Evolutionary conservation across 2,329 filamentous ascomycete genomes (phyloP).

Genomic region (Aspergillus texensis): DNA sequence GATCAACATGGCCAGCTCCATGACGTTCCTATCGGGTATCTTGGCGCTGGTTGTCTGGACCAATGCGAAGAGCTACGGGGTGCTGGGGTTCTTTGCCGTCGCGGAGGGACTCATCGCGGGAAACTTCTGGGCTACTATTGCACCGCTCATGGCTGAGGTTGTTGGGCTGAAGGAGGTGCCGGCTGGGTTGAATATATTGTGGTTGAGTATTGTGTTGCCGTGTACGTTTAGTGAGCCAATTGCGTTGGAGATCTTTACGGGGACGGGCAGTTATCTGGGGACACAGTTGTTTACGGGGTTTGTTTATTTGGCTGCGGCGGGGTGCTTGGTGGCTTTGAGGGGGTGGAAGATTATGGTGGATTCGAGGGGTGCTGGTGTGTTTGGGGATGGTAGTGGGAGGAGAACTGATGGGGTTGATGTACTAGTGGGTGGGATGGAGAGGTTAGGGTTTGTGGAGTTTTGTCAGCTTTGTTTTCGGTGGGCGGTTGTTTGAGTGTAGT

Average conservation of each 20-base stretch:
- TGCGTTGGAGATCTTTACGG: constrained; percentile 43
- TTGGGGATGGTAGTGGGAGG: not conserved
- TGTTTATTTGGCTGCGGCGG: constrained; percentile 57
- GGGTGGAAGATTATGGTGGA: not conserved
- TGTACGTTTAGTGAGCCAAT: constrained; percentile 50
- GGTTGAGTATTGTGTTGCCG: constrained; percentile 56
- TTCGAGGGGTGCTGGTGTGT: not conserved
- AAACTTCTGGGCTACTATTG: constrained; percentile 54
- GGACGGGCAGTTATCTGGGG: constrained; percentile 23
- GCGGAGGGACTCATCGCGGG: constrained; percentile 50
- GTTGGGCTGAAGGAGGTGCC: constrained; percentile 57
- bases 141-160: constrained; percentile 58
- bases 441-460: not conserved
- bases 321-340: constrained; percentile 28
- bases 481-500: not conserved
- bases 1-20: constrained; percentile 9
- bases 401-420: too few relatives aligned
- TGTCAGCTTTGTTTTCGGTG: not conserved
- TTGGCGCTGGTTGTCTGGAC: constrained; percentile 51
- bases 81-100: constrained; percentile 49
- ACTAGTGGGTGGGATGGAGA: not conserved
- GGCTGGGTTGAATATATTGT: constrained; percentile 55
- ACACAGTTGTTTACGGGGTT: constrained; percentile 55
- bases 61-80: constrained; percentile 45
- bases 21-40: constrained; percentile 39